A percentile compares a stretch with the other conserved stretches of the same genome.
Conservation (phyloP, 768 basidiomycete species). For the Hydnum rufescens region DNA sequence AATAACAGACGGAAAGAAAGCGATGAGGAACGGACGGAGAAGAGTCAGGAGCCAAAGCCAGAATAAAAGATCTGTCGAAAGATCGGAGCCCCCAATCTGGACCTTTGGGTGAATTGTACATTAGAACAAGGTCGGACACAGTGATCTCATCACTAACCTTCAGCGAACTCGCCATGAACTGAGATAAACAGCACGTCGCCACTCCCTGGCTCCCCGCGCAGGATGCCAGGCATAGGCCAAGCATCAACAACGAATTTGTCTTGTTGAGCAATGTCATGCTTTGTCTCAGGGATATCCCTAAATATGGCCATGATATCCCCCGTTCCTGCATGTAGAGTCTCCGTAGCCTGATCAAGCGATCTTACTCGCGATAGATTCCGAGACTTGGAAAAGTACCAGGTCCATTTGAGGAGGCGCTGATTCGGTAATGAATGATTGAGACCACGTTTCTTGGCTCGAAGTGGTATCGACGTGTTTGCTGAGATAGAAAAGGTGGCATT, state of each 20-base stretch:
- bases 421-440: conserved; percentile 55
- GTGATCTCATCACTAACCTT: conserved; percentile 48
- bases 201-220: conserved; percentile 17
- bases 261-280: conserved; percentile 61
- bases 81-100: conserved; percentile 66
- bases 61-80: conserved; percentile 82
- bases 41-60: conserved; percentile 59
- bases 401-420: conserved; percentile 69
- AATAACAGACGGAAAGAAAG: conserved; percentile 7
- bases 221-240: conserved; percentile 36
- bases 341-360: conserved; percentile 14
- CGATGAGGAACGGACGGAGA: conserved; percentile 43
- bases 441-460: conserved; percentile 54
- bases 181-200: conserved; percentile 36
- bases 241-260: conserved; percentile 79
- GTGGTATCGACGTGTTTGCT: conserved; percentile 63
- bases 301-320: conserved; percentile 44
- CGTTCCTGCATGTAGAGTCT: conserved; percentile 50
- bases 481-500: conserved; percentile 83
- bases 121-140: conserved; percentile 2
- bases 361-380: conserved; percentile 44
- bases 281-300: conserved; percentile 47
- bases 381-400: conserved; percentile 47
- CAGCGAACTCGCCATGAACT: conserved; percentile 79
- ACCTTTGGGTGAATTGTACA: conserved; percentile 21